Evolutionary conservation across 164 flowering plant genomes (phyloP), one percentile per base, ranked within the genome.

Genomic region (Magnolia kwangsiensis): DNA sequence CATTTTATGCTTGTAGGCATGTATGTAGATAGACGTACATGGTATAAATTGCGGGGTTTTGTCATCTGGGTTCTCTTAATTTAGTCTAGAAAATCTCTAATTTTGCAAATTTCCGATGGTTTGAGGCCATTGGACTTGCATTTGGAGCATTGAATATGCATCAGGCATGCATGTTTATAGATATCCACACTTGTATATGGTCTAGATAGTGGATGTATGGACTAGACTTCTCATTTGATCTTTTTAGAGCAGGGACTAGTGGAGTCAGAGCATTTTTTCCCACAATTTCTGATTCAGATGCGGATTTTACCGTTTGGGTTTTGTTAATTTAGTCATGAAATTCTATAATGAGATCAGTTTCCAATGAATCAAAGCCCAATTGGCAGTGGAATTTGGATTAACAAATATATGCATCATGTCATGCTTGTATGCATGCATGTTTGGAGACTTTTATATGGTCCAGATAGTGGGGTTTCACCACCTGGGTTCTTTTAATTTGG

Each of bases 161-260:
- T 20, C 24, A 21, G 10, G 3, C 68, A 23, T 65, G 5, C 37
- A 6, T 29, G 21, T 20, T 10, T 65, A 8, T 37, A 37, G 45
- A 37, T 3, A 3, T 37, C 0, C 27, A 14, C 29, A 24, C 9
- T 4, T 11, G 24, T 65, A 3, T 1, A 23, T 65, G 68, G 65
- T 19, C 65, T 61, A 18, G 65, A 61, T 65, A 65, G 13, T 94
- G 83, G 96, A 95, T 2, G 58, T 92, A 49, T 88, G 96, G 8
- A 92, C 98, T 2, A 94, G 98, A 78, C 20, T 90, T 63, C 92
- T 94, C 65, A 94, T 94, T 27, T 96, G 96, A 3, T 83, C 95
- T 1, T 90, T 96, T 83, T 94, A 90, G 81, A 75, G 89, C 98
- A 16, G 93, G 94, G 19, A 45, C 20, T 29, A 29, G 31, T 71